Evolutionary conservation across 1,139 yeast species (phyloP), one percentile per base, ranked within the genome.

Genomic region (Debaryomyces fabryi): DNA sequence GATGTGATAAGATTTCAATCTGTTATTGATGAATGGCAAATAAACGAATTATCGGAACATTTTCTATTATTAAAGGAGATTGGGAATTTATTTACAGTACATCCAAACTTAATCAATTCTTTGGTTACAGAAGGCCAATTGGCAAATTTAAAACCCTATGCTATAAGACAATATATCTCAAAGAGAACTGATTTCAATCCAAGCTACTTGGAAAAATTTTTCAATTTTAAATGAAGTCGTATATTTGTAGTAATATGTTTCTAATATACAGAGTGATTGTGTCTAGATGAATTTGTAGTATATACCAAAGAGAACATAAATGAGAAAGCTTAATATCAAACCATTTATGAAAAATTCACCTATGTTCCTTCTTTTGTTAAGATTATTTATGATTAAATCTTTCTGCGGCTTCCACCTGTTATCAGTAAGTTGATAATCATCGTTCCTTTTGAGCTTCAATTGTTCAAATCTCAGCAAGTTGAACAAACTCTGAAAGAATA

Each of bases 11-110:
- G 88, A 33, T 90, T 86, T 62, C 95, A 89, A 62, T 79, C 85
- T 15, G 77, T 82, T 0, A 80, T 92, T 46, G 95, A 86, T 52
- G 75, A 72, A 41, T 89, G 96, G 93, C 76, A 74, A 5, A 74
- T 88, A 25, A 75, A 78, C 2, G 85, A 81, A 46, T 70, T 91
- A 35, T 75, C 85, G n/a, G 88, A 83, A 37, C 79, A 81, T 47
- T 90, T 88, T 69, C 83, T 82, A 44, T 74, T 90, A 9, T 70
- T 92, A 53, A 84, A 90, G 60, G 96, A 91, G 56, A 82, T 92
- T 52, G 92, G 95, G 34, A 90, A 89, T 59, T 72, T 92, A 54
- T 92, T 86, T 63, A 87, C 96, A 0, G 96, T 89, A 12, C 91
- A 86, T 61, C 71, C 78, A 8, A 71, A 72, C 46, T 80, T 89